Percentiles rank a stretch among this genome's conserved stretches.
Conservation (phyloP, 1,139 yeast species). For the Debaryomyces nepalensis region DNA sequence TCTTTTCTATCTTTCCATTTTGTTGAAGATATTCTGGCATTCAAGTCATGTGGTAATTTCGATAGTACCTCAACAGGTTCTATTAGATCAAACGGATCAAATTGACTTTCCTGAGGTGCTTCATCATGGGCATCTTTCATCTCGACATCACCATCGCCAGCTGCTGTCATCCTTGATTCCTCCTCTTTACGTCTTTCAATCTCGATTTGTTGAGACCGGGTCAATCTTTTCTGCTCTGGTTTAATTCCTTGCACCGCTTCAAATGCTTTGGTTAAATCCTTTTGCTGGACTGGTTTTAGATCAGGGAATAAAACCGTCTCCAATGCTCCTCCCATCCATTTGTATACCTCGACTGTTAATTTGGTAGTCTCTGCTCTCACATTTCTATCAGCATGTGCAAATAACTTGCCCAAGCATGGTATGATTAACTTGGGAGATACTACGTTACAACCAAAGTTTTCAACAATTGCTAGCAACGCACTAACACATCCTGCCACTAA, state of each 20-base stretch:
- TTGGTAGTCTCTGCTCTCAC: slow-evolving; percentile 82
- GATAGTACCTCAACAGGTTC: slow-evolving; percentile 62
- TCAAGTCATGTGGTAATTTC: slow-evolving; percentile 68
- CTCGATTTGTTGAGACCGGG: slow-evolving; percentile 53
- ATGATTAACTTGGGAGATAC: slow-evolving; percentile 65
- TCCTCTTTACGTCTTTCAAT: slow-evolving; percentile 22
- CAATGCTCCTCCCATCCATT: slow-evolving; percentile 75
- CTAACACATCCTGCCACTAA: slow-evolving; percentile 70
- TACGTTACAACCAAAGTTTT: slow-evolving; percentile 71
- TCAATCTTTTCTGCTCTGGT: slow-evolving; percentile 60
- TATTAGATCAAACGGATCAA: slow-evolving; percentile 44
- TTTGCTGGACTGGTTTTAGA: slow-evolving; percentile 90
- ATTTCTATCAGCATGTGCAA: slow-evolving; percentile 84
- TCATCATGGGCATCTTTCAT: slow-evolving; percentile 40
- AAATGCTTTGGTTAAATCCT: slow-evolving; percentile 78
- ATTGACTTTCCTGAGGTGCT: slow-evolving; percentile 35
- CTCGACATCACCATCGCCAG: slow-evolving; percentile 41
- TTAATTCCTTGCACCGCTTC: slow-evolving; percentile 50
- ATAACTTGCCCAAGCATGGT: slow-evolving; percentile 66
- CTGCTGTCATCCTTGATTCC: slow-evolving; percentile 20
- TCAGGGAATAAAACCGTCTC: slow-evolving; percentile 65
- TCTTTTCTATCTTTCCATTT: slow-evolving; percentile 96
- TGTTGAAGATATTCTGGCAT: slow-evolving; percentile 56
- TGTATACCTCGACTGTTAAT: slow-evolving; percentile 70
- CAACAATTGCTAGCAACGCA: slow-evolving; percentile 60